These are phyloP conservation scores for Haplographium delicatum DNA, from an alignment of 495 filamentous ascomycete species.

Conservation along the genomic window DNA sequence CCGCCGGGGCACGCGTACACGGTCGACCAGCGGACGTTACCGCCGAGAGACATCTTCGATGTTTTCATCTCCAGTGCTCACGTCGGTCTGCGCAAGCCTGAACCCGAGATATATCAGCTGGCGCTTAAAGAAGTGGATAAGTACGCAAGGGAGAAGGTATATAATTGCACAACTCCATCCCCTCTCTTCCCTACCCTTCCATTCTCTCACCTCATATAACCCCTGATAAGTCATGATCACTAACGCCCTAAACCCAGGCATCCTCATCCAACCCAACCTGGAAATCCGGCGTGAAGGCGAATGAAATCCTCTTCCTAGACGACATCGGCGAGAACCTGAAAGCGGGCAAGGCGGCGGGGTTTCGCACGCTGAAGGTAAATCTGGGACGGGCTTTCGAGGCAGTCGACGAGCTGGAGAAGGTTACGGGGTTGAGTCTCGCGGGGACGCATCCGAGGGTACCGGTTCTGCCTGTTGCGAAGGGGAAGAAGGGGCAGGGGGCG, in stretches of 20 bases:
- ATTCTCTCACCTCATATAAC: no score
- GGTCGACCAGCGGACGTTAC: slow-evolving; percentile 34
- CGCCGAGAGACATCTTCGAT: slow-evolving; percentile 62
- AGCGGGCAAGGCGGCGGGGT: slow-evolving; percentile 66
- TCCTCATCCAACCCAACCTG: no score
- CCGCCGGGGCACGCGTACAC: slow-evolving; percentile 58
- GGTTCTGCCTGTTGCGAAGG: slow-evolving; percentile 9
- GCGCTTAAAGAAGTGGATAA: slow-evolving; percentile 60
- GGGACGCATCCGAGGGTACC: slow-evolving; percentile 24
- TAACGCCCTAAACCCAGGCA: no score
- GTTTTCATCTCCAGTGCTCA: slow-evolving; percentile 81
- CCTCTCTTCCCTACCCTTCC: no score
- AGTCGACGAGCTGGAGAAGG: slow-evolving; percentile 44
- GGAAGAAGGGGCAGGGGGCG: background rate
- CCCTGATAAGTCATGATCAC: no score
- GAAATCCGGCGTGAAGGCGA: slow-evolving; percentile 47
- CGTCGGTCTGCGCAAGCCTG: slow-evolving; percentile 83
- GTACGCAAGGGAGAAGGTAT: slow-evolving; percentile 43
- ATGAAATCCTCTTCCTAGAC: slow-evolving; percentile 83
- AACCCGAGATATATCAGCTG: slow-evolving; percentile 71
- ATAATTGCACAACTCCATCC: no score
- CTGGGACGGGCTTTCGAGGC: slow-evolving; percentile 75
- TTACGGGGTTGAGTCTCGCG: slow-evolving; percentile 43
- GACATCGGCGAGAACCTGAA: slow-evolving; percentile 95
- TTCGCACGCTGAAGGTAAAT: slow-evolving; percentile 77